Base-by-base conservation (phyloP, 257 asterid genomes). In the Ballota nigra region DNA sequence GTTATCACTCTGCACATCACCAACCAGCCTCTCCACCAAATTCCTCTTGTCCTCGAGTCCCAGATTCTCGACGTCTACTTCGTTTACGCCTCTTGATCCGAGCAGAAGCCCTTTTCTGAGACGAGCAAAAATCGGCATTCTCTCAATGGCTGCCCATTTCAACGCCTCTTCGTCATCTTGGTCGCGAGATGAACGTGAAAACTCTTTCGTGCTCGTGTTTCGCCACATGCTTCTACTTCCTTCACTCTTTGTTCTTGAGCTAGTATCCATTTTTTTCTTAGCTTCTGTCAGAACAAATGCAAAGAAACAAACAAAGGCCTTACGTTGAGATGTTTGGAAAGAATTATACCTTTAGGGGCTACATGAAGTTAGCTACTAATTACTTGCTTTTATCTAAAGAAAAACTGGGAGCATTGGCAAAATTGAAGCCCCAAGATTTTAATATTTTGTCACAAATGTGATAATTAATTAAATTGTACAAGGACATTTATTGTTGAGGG, bases 61-160 rank as follows among this genome's bases (percentile, higher is more conserved):
- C 47, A 89, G 85, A 51, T 71, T 59, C 5, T 74, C 31, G 5
- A 89, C 67, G 55, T 87, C 90, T 2, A 89, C 79, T 59, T 85
- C 88, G 20, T 82, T 77, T 0, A 83, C 79, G 8, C 96, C 96
- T 6, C 70, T 70, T 12, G 93, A 80, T 8, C 96, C 96, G 13
- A 82, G 74, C 15, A 89, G 59, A 29, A 89, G 40, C 19, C 93
- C 96, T 78, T 81, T 89, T 20, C 86, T 85, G 43, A 89, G 71
- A 47, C 96, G 85, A 63, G 85, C 96, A 16, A 77, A 85, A 18
- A 93, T 89, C 1, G 96, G 96, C 29, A 89, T 22, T 24, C 84
- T 89, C 40, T 89, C 96, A 0, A 89, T 81, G 3, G 87, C 80
- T 16, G 96, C 96, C 96, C 96, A 72, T 63, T 72, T 72, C n/a